Base-by-base conservation (phyloP, 2,329 filamentous ascomycete species). In the Fusarium proliferatum region DNA sequence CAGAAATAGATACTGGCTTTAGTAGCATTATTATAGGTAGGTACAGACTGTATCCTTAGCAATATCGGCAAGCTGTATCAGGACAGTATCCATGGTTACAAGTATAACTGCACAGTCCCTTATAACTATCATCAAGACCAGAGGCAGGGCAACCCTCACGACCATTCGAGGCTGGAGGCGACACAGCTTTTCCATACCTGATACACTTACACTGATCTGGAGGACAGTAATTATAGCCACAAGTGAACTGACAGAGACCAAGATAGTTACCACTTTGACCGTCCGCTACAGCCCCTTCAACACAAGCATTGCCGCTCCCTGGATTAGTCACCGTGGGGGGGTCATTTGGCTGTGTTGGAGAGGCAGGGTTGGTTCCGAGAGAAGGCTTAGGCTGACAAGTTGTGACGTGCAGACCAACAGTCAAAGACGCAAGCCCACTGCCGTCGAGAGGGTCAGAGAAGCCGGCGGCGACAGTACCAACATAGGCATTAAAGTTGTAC, bases 401-500 rank as follows among this genome's bases (percentile, higher is more conserved):
- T 11, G 68, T 76, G 19, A 80, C 79, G 43, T 76, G 78, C 10
- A 81, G 74, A n/a, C 79, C 79, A 7, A 71, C 64, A 17, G 79
- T 79, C 17, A 81, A 70, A 12, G 76, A 79, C 2, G 73, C 74
- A 9, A 81, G 62, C 6, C 79, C 79, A 58, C 71, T 71, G 23
- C 64, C 65, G 21, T 65, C 70, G 6, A 81, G 72, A 28, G 79
- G 74, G n/a, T 81, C 79, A 21, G 61, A 46, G 19, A 62, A 64
- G 19, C 80, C 77, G 1, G 79, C 79, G 6, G 87, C 86, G 6
- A 89, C 79, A 3, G 82, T 86, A 19, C 87, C 87, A 1, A 88
- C 86, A 68, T 87, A 89, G 19, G 86, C 84, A 65, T 89, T 89
- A 81, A 86, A 89, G 79, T 89, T 89, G 81, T 88, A 88, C 55